phyloP scores from a whole-genome alignment of 352 stramenopile species.

The Pythium brassicae region DNA sequence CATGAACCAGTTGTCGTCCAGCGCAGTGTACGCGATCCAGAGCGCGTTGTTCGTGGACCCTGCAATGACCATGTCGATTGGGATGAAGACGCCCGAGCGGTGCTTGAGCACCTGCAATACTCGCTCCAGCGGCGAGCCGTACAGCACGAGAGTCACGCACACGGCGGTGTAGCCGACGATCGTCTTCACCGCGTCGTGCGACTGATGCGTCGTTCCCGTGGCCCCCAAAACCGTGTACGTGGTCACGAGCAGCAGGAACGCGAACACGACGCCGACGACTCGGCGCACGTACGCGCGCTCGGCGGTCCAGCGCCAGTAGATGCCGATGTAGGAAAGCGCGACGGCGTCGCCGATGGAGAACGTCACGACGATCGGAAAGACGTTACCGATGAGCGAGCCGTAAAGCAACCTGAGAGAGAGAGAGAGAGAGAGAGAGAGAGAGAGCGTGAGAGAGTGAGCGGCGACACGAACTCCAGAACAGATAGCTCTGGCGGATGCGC shows the following conservation, averaged over 20 bases:
- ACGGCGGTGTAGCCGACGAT: conserved; percentile 11
- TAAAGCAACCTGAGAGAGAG: conserved; percentile 18
- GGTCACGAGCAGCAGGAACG: conserved; percentile 6
- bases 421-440: background rate
- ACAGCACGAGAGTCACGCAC: background rate
- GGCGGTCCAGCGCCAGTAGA: conserved; percentile 20
- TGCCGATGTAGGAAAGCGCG: conserved; percentile 24
- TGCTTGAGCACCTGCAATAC: background rate
- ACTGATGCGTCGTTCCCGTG: conserved; percentile 20
- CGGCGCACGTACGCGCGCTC: conserved; percentile 1
- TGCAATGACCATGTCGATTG: conserved; percentile 44
- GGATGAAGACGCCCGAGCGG: background rate
- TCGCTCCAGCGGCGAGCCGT: background rate
- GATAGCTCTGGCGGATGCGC: too few species aligned
- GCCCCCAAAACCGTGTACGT: conserved; percentile 9
- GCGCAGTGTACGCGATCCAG: conserved; percentile 44
- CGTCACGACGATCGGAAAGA: conserved; percentile 41
- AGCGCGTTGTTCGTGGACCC: conserved; percentile 50
- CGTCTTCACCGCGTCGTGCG: conserved; percentile 13
- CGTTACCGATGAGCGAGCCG: conserved; percentile 17
- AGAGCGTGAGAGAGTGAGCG: background rate
- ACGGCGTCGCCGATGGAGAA: conserved; percentile 36
- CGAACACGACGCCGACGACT: conserved; percentile 7
- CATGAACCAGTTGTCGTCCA: conserved; percentile 44
- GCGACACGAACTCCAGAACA: too few species aligned